Percentiles rank a stretch among this genome's conserved stretches.
These are phyloP conservation scores for Russula foetens DNA, from an alignment of 768 basidiomycete species.

Conservation along the genomic window DNA sequence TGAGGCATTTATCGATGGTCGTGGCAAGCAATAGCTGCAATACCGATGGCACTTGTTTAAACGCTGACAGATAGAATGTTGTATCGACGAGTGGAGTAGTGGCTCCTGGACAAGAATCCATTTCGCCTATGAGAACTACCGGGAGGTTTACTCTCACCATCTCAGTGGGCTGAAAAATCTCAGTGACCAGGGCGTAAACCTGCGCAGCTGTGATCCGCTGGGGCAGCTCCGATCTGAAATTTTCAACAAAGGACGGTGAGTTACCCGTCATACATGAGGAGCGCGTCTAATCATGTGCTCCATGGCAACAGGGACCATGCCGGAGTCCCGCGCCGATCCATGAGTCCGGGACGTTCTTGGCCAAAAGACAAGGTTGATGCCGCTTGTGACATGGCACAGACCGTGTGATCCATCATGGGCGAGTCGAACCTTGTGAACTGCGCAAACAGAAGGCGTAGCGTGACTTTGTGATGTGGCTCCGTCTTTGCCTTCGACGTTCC, in stretches of 20 bases:
- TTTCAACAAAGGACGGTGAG: constrained; percentile 9
- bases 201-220: constrained; percentile 7
- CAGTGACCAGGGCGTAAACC: neutral
- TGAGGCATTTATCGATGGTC: neutral
- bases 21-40: too few relatives aligned
- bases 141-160: constrained; percentile 1
- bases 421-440: neutral
- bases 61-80: constrained; percentile 8
- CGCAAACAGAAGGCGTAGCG: neutral
- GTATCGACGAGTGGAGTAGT: constrained; percentile 9
- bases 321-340: neutral
- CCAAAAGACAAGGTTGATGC: constrained; percentile 3
- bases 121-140: constrained; percentile 11
- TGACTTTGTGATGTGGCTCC: neutral
- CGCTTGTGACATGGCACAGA: neutral
- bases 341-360: neutral
- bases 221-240: neutral
- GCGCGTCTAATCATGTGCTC: neutral
- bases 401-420: neutral
- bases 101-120: constrained; percentile 3
- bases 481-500: neutral
- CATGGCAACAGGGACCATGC: constrained; percentile 5
- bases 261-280: neutral
- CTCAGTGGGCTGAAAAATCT: constrained; percentile 1
- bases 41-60: neutral